These are phyloP conservation scores for Phalaenopsis hybrid DNA, from an alignment of 116 monocot genomes.

Conservation along the genomic window DNA sequence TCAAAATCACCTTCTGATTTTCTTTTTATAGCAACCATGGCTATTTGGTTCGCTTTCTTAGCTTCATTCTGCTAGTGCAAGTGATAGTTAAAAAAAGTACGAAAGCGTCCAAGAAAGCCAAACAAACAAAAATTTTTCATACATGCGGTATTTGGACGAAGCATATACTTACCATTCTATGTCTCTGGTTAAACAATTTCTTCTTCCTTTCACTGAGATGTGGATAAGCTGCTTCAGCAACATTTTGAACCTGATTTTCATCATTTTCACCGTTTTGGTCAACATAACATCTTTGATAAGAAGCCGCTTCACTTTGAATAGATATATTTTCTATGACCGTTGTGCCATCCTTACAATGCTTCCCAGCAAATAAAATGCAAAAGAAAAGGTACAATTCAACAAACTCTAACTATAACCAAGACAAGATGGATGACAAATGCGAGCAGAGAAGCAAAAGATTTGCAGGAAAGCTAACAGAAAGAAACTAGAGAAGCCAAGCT, in stretches of 20 bases:
- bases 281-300: conserved; percentile 1
- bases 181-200: conserved; percentile 77
- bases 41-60: conserved; percentile 85
- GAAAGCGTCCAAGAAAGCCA: background rate
- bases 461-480: background rate
- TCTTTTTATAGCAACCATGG: conserved; percentile 90
- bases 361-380: conserved; percentile 18
- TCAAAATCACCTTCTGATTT: conserved; percentile 70
- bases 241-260: conserved; percentile 25
- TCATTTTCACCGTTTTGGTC: conserved; percentile 16
- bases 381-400: background rate
- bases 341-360: conserved; percentile 16
- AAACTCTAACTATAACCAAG: background rate
- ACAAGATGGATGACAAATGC: background rate
- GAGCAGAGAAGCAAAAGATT: background rate
- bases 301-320: conserved; percentile 16
- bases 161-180: conserved; percentile 59
- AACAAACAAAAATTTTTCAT: background rate
- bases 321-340: conserved; percentile 15
- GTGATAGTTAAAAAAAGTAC: background rate
- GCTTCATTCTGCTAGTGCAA: conserved; percentile 69
- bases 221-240: conserved; percentile 42
- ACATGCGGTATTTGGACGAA: background rate
- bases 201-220: conserved; percentile 71
- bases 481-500: background rate